These are phyloP conservation scores for Singerocomus inundabilis DNA, from an alignment of 1,284 basidiomycete genomes.

Conservation along the genomic window DNA sequence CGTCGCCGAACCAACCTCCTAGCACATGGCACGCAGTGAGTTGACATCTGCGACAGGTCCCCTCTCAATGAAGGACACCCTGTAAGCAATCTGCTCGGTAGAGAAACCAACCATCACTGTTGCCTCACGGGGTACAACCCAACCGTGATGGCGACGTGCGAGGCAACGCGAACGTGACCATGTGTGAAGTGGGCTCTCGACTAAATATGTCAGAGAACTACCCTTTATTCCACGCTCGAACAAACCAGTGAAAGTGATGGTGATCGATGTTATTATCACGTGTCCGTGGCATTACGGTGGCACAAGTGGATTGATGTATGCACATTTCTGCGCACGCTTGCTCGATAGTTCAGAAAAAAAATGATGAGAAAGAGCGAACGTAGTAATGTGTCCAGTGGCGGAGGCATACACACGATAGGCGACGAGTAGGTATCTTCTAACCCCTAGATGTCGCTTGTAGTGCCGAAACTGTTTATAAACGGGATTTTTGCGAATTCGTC, in stretches of 20 bases:
- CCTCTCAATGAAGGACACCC: constrained; percentile 55
- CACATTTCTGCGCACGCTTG: constrained; percentile 70
- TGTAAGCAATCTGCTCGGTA: constrained; percentile 61
- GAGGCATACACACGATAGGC: too few relatives aligned
- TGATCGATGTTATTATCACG: background rate
- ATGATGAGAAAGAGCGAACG: too few relatives aligned
- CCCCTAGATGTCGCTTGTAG: too few relatives aligned
- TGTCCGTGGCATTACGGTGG: constrained; percentile 2
- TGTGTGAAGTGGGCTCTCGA: background rate
- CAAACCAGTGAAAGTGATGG: constrained; percentile 82
- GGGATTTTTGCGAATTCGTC: too few relatives aligned
- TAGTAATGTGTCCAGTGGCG: too few relatives aligned
- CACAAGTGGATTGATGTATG: constrained; percentile 3
- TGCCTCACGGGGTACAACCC: constrained; percentile 57
- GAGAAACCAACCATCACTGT: constrained; percentile 49
- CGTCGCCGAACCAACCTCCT: constrained; percentile 60
- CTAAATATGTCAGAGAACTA: constrained; percentile 52
- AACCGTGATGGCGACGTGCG: constrained; percentile 25
- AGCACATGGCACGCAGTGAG: constrained; percentile 56
- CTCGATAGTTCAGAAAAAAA: constrained; percentile 54
- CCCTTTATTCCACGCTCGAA: constrained; percentile 80
- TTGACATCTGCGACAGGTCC: constrained; percentile 48
- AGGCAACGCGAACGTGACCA: background rate
- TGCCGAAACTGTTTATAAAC: too few relatives aligned
- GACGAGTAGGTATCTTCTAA: too few relatives aligned